A percentile compares a stretch with the other conserved stretches of the same genome.
Evolutionary conservation across 371 early-diverging fungal species (phyloP).

Genomic region (Rhizopus microsporus): DNA sequence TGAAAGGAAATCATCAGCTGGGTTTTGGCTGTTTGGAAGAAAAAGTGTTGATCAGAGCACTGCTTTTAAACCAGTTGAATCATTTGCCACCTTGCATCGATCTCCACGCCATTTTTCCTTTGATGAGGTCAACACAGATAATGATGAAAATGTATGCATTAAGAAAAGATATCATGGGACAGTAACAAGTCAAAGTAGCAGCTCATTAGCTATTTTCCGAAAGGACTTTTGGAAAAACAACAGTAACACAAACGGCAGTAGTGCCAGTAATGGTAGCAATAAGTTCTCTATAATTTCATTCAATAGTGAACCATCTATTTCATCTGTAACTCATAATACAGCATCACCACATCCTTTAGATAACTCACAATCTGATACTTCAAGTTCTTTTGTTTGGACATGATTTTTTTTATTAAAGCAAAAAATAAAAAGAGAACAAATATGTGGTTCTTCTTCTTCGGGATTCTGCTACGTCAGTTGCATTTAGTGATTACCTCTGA

Average conservation of each 20-base stretch:
- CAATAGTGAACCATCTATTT: neutral
- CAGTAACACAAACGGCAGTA: neutral
- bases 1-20: conserved; percentile 14
- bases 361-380: neutral
- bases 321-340: neutral
- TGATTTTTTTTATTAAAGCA: neutral
- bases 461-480: neutral
- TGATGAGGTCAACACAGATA: conserved; percentile 30
- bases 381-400: conserved; percentile 1
- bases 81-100: conserved; percentile 17
- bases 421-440: neutral
- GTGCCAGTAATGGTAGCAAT: neutral
- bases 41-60: conserved; percentile 33
- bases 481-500: neutral
- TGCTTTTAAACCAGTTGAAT: conserved; percentile 2
- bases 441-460: neutral
- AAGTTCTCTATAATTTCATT: neutral
- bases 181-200: neutral
- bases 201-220: conserved; percentile 34
- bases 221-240: conserved; percentile 40
- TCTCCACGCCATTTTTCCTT: conserved; percentile 44
- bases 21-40: conserved; percentile 50
- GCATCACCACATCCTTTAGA: conserved; percentile 4
- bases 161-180: neutral
- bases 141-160: neutral